phyloP scores from a whole-genome alignment of 2,329 filamentous ascomycete genomes.

The Stagonosporopsis rhizophila region DNA sequence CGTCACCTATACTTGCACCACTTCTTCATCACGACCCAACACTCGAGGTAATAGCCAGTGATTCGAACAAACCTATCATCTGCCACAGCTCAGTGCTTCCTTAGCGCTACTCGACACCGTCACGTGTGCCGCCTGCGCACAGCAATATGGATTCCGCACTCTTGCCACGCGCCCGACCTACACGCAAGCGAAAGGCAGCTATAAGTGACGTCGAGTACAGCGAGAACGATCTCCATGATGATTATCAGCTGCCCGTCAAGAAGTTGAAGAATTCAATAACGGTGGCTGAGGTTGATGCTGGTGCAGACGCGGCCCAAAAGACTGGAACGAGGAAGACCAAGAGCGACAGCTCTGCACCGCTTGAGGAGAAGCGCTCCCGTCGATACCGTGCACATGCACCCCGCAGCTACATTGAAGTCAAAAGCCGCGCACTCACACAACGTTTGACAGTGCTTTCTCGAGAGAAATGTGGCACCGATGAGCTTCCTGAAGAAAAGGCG shows the following conservation, averaged over 20 bases:
- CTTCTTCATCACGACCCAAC: not conserved
- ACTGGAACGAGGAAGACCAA: conserved; percentile 29
- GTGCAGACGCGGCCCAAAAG: conserved; percentile 22
- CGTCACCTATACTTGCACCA: not conserved
- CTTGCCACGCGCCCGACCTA: conserved; percentile 1
- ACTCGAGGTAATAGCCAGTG: not conserved
- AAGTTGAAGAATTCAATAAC: not conserved
- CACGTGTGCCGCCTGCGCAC: not conserved
- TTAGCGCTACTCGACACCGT: not conserved
- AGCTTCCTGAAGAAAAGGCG: conserved; percentile 60
- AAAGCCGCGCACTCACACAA: conserved; percentile 59
- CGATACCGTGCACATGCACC: conserved; percentile 52
- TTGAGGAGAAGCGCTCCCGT: conserved; percentile 43
- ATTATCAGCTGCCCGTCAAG: conserved; percentile 12
- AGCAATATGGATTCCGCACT: not conserved
- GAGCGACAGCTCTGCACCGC: conserved; percentile 19
- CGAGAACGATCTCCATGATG: conserved; percentile 6
- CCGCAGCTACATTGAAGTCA: conserved; percentile 54
- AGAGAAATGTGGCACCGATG: conserved; percentile 52
- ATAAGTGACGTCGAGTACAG: conserved; percentile 10
- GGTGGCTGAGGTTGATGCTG: conserved; percentile 8
- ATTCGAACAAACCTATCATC: not conserved
- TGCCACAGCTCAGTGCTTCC: not conserved
- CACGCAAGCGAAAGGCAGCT: conserved; percentile 34
- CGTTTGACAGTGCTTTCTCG: conserved; percentile 66